Base-by-base conservation (phyloP, 495 filamentous ascomycete genomes). In the Daldinia loculata region DNA sequence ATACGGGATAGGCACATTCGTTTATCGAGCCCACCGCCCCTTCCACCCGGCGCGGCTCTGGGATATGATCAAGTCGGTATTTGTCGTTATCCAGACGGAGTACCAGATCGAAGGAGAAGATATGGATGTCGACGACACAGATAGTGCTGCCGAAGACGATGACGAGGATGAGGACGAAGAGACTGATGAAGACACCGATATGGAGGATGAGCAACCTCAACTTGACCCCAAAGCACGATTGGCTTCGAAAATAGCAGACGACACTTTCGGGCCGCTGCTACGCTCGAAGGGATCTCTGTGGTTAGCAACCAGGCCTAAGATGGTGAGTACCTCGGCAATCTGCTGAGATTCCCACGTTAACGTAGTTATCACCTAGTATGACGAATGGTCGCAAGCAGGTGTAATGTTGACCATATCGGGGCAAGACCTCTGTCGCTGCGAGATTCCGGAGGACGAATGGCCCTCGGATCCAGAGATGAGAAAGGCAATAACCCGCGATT, bases 321-420 rank as follows among this genome's bases (percentile, higher is more conserved):
- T 48, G 17, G 43, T 48, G 8, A 22, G 43, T 48, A 4, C 8
- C 8, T 24, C 8, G 7, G 8, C 19, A 1, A 19, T 8, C 7
- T 9, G 3, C 2, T 1, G 17, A 48, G 3, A 11, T 4, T 22
- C 19, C n/a, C 6, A 24, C 15, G 43, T 14, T 48, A 48, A 48
- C 43, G 19, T 48, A 8, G 6, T 12, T 77, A 3, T 79, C 78
- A 0, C 14, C 17, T 51, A 75, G 75, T 76, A 75, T 30, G 86
- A 86, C 56, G 86, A 87, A 74, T 89, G 86, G 87, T 86, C 83
- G n/a, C 86, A 88, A 71, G 86, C 87, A 1, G 86, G 87, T 4
- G 85, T 82, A 5, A 89, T 89, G 83, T 71, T 89, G 56, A 88
- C 86, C 0, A 72, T 89, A 19, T 77, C 80, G 2, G 84, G 83